A percentile compares a stretch with the other conserved stretches of the same genome.
Conservation (phyloP, 345 rosid genomes). For the sweet orange (Citrus sinensis) region DNA sequence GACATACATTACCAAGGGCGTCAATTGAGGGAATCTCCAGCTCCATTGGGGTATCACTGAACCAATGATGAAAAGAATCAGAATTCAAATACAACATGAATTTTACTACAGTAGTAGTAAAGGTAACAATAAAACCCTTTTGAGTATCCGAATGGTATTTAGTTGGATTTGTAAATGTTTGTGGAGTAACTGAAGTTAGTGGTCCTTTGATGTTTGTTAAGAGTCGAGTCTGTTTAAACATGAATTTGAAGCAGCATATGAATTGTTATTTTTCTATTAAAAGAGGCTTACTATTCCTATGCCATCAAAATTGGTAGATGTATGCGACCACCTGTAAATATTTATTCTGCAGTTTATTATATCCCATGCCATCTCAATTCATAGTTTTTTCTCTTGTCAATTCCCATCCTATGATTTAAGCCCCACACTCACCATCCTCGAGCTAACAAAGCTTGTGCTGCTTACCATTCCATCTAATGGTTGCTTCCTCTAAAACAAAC, state of each 20-base stretch:
- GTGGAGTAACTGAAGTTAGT: too few relatives aligned
- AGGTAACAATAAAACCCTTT: not conserved
- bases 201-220: not conserved
- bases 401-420: too few relatives aligned
- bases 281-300: not conserved
- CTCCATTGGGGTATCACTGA: slow-evolving; percentile 68
- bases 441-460: too few relatives aligned
- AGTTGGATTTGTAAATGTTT: too few relatives aligned
- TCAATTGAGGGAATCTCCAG: slow-evolving; percentile 62
- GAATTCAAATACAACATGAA: not conserved
- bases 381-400: too few relatives aligned
- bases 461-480: too few relatives aligned
- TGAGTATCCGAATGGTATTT: not conserved
- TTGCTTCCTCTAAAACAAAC: too few relatives aligned
- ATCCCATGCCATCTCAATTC: not conserved
- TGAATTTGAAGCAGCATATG: not conserved
- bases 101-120: not conserved
- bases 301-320: not conserved
- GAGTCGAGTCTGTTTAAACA: not conserved
- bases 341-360: too few relatives aligned
- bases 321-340: not conserved
- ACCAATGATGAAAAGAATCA: not conserved
- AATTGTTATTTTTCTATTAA: not conserved
- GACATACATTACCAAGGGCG: slow-evolving; percentile 70
- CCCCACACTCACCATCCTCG: too few relatives aligned